These are phyloP conservation scores for Termitomyces sp. DNA, from an alignment of 768 basidiomycete species.

Conservation along the genomic window DNA sequence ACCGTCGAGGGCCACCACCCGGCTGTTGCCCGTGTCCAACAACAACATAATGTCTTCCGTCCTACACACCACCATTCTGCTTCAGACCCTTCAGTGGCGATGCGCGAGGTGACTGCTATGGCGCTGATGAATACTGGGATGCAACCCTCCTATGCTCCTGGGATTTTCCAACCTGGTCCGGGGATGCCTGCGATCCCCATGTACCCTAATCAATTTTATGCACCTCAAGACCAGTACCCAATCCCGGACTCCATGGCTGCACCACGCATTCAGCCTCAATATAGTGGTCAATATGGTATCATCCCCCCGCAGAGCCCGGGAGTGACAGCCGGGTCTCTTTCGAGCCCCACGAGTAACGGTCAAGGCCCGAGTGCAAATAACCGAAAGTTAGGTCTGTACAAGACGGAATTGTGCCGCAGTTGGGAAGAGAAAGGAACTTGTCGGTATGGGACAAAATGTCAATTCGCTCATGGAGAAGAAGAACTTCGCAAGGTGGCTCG, in stretches of 20 bases:
- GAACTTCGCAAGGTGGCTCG: slow-evolving; percentile 80
- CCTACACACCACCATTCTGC: slow-evolving; percentile 77
- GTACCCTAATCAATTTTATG: slow-evolving; percentile 70
- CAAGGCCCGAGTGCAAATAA: slow-evolving; percentile 87
- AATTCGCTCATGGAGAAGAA: slow-evolving; percentile 90
- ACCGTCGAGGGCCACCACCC: slow-evolving; percentile 50
- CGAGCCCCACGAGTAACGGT: slow-evolving; percentile 39
- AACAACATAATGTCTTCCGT: slow-evolving; percentile 72
- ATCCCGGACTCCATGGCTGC: slow-evolving; percentile 45
- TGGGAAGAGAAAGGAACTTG: slow-evolving; percentile 91
- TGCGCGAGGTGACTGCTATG: slow-evolving; percentile 67
- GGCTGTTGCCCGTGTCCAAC: slow-evolving; percentile 71
- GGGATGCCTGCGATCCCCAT: slow-evolving; percentile 52
- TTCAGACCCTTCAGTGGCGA: slow-evolving; percentile 70
- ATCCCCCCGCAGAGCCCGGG: slow-evolving; percentile 24
- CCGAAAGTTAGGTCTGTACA: slow-evolving; percentile 85
- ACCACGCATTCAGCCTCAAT: slow-evolving; percentile 61
- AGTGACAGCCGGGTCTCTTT: slow-evolving; percentile 26
- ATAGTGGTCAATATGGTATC: slow-evolving; percentile 43
- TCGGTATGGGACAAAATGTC: slow-evolving; percentile 84
- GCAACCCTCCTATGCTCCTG: slow-evolving; percentile 46
- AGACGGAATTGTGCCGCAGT: slow-evolving; percentile 85
- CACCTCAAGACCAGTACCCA: slow-evolving; percentile 50
- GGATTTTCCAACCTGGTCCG: slow-evolving; percentile 50
- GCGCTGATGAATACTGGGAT: slow-evolving; percentile 55